Base-by-base conservation (phyloP, 2,329 filamentous ascomycete genomes). In the Colletotrichum sublineola region DNA sequence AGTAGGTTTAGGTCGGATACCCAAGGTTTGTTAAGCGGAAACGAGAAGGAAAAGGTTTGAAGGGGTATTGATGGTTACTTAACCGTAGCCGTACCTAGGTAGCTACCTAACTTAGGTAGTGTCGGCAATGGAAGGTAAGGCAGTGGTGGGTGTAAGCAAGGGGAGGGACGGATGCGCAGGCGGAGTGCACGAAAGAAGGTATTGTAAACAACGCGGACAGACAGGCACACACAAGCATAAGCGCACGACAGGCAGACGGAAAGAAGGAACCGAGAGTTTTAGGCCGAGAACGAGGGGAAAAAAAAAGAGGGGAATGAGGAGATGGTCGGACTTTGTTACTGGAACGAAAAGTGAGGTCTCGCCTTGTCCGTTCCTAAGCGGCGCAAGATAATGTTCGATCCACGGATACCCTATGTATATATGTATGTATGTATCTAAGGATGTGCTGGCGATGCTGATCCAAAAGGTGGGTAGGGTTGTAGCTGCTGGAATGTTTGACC, bases 121-220 rank as follows among this genome's bases (percentile, higher is more conserved):
- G 31, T 20, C 4, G 36, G 58, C n/a, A 29, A 61, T 31, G 58
- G 29, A 33, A 24, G 24, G 40, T 44, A 18, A 46, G 57, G 24
- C 29, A 60, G 40, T 24, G 24, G 24, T 24, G 24, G 24, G 24
- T 46, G 57, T 60, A 44, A 46, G 38, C 40, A 20, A 42, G 57
- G 46, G 55, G n/a, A 24, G 36, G n/a, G n/a, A 24, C 36, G n/a
- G 36, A 9, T 42, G 36, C 55, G 53, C 53, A 56, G 33, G 53
- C 3, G 4, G 29, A 56, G 31, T 38, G 18, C 24, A 20, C 33
- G 36, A n/a, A 33, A 36, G 33, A 15, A 50, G 46, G n/a, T 52
- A 36, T 50, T 63, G 61, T 53, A 63, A 63, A 53, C 61, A 53
- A 53, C 33, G 38, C 48, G 42, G 48, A 63, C 58, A 62, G 40